Evolutionary conservation across 2,329 filamentous ascomycete genomes (phyloP), one percentile per base, ranked within the genome.

Genomic region (Dendrostoma leiphaemia): DNA sequence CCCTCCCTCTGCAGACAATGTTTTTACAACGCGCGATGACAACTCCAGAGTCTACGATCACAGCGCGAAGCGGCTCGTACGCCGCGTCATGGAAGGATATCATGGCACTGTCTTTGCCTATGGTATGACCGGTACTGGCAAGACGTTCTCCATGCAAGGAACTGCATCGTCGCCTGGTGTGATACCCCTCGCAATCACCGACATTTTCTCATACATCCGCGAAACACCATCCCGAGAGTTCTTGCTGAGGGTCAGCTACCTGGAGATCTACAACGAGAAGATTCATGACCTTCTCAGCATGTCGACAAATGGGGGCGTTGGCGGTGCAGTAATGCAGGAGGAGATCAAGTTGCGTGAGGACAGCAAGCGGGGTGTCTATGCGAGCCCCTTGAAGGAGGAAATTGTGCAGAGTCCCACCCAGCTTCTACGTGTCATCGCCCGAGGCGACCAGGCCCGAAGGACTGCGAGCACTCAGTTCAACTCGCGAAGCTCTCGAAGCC

Each of bases 131-230:
- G 94, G 94, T 59, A 97, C 94, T 0, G 94, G 94, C 62, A 99
- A 99, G 76, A 99, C 94, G 1, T 99, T 97, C 70, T 97, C 93
- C 35, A 99, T 99, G 94, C 94, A 99, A 75, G 94, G 94, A 63
- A 99, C 94, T 10, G 91, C 92, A 43, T 90, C 90, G 3, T 96
- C 91, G 35, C 94, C 94, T 1, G 94, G 94, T 74, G 94, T 99
- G 26, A 99, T 99, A 53, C 94, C 94, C 6, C 79, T 97, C 35
- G 94, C 94, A 35, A 97, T 99, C 63, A 97, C 94, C 59, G 94
- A 99, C 67, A 99, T 99, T 49, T 99, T 99, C 71, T 97, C 94
- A 0, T 99, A 97, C 70, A 99, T 99, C 62, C 88, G 94, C 54
- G 94, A 99, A 73, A 97, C 94, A 1, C 94, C 94, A 0, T 90